Evolutionary conservation across 495 filamentous ascomycete genomes (phyloP), one percentile per base, ranked within the genome.

Genomic region (Penicillium fimorum): DNA sequence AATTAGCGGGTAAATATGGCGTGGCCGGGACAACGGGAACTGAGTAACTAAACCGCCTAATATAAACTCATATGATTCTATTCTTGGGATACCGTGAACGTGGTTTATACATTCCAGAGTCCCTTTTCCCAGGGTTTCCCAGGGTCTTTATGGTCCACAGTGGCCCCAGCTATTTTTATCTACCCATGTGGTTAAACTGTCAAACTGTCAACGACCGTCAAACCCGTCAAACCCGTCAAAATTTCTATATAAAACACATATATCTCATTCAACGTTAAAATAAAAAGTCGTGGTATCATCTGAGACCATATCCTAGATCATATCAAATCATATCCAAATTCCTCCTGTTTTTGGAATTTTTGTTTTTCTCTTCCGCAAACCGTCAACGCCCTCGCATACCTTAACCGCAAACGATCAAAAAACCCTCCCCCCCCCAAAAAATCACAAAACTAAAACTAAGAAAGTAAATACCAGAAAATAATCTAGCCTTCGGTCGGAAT

Each of bases 11-110:
- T 64, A 59, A 64, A 64, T 59, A 61, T 35, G 38, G 50, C 41
- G 58, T 64, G 61, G 61, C 55, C 58, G 50, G 55, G 62, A 61
- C 62, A 64, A 64, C 62, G 55, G 54, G 29, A 30, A 25, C 25
- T 25, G 25, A 25, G 5, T 25, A 25, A 25, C 25, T 25, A 5
- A 25, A 3, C 25, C 5, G 25, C 25, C 25, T 25, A 25, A 25
- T 25, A 25, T 25, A 25, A 25, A n/a, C n/a, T n/a, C n/a, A n/a
- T n/a, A n/a, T 25, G 2, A 25, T 25, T 25, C 25, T 25, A 25
- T 41, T 20, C 1, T 37, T 15, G 18, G 18, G 22, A 22, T 22
- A 41, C n/a, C n/a, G n/a, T 41, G 38, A 15, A 41, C 38, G 10
- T 37, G 25, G 25, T 27, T 4, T 3, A 27, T 3, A 27, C 25